These are phyloP conservation scores for Hyaloscypha bicolor DNA, from an alignment of 495 filamentous ascomycete species.

Conservation along the genomic window DNA sequence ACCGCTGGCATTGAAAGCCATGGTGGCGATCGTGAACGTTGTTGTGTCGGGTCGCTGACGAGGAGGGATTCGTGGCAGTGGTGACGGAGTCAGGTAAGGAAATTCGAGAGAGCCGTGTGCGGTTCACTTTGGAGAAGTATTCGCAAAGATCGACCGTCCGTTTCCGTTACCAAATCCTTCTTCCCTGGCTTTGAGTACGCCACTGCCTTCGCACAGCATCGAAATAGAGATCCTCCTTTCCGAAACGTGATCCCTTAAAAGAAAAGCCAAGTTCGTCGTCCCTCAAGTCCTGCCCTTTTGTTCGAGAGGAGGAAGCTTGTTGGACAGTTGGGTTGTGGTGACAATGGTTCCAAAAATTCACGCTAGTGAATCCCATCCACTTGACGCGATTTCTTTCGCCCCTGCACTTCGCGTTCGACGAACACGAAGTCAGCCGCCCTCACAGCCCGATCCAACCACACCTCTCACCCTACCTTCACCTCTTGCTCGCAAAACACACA, in stretches of 20 bases:
- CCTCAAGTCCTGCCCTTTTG: neutral
- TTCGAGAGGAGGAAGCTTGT: neutral
- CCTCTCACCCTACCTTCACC: neutral
- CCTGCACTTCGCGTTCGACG: conserved; percentile 5
- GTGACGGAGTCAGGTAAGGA: neutral
- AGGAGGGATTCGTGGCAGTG: neutral
- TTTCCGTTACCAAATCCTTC: neutral
- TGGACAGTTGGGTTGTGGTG: neutral
- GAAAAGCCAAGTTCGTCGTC: neutral
- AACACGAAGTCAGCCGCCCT: conserved; percentile 22
- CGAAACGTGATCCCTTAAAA: neutral
- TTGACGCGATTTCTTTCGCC: conserved; percentile 1
- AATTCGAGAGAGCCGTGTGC: neutral
- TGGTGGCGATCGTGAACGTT: neutral
- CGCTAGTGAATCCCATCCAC: neutral
- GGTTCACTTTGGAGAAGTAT: neutral
- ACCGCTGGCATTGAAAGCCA: conserved; percentile 11
- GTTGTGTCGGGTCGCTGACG: neutral
- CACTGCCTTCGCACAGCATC: neutral
- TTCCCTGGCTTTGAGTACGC: neutral
- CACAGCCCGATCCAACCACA: neutral
- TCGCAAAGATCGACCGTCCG: neutral
- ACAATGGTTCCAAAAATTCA: neutral
- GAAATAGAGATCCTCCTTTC: neutral
- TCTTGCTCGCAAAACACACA: neutral